Conservation (phyloP, 1,284 basidiomycete species). For the Somion occarium region DNA sequence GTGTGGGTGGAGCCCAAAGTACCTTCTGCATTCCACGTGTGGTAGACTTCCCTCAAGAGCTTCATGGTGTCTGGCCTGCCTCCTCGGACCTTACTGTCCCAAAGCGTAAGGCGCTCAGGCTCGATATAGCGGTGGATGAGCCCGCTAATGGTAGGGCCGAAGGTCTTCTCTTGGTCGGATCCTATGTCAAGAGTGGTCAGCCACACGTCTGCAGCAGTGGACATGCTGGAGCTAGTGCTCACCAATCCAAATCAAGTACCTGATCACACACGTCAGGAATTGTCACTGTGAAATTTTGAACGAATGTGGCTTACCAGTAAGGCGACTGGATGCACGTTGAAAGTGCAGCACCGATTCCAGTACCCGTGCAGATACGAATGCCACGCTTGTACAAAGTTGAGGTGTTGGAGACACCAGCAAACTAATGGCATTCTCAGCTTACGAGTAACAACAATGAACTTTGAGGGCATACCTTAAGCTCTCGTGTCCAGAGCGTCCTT, state of each 20-base stretch:
- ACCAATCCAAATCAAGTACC: constrained; percentile 80
- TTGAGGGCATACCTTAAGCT: constrained; percentile 51
- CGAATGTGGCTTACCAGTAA: constrained; percentile 46
- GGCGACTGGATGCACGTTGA: constrained; percentile 70
- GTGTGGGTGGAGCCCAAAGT: constrained; percentile 7
- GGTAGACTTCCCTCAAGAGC: constrained; percentile 60
- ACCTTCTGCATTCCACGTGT: constrained; percentile 70
- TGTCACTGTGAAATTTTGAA: constrained; percentile 4
- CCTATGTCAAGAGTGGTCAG: constrained; percentile 32
- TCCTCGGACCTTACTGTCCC: constrained; percentile 67
- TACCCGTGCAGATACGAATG: constrained; percentile 74
- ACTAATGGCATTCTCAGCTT: constrained; percentile 40
- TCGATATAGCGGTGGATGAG: constrained; percentile 63
- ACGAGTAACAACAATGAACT: constrained; percentile 5
- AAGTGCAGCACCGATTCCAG: constrained; percentile 71
- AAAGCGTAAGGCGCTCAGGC: constrained; percentile 64
- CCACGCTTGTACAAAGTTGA: constrained; percentile 71
- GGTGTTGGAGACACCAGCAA: constrained; percentile 77
- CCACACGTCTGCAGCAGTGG: constrained; percentile 2
- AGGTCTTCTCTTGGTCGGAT: constrained; percentile 74
- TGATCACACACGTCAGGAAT: constrained; percentile 23
- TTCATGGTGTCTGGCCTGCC: constrained; percentile 76
- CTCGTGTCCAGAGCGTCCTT: constrained; percentile 63
- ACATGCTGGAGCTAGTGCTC: constrained; percentile 18
- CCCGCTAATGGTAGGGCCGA: constrained; percentile 68